Evolutionary conservation across 2,329 filamentous ascomycete genomes (phyloP).

Genomic region (Simplicillium sp.): DNA sequence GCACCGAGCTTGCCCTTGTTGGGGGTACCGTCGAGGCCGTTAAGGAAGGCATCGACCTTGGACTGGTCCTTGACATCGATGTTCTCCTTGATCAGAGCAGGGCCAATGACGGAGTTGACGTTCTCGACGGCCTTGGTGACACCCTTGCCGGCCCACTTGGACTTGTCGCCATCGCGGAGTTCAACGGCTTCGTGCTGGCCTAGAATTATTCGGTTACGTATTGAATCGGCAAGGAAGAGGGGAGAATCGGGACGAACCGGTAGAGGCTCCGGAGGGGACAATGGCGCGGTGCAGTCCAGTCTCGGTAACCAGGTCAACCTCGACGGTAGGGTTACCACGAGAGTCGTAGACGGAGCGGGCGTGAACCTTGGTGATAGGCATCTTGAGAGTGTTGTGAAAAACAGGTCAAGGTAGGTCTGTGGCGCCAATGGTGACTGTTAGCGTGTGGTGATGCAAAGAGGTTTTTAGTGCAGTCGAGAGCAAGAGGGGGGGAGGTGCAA

Average conservation of each 20-base stretch:
- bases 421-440: slow-evolving; percentile 1
- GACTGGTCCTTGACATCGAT: slow-evolving; percentile 82
- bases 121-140: slow-evolving; percentile 79
- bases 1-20: slow-evolving; percentile 86
- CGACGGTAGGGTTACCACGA: slow-evolving; percentile 94
- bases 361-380: slow-evolving; percentile 87
- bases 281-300: slow-evolving; percentile 95
- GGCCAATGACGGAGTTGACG: slow-evolving; percentile 73
- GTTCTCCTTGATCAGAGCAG: slow-evolving; percentile 72
- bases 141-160: slow-evolving; percentile 80
- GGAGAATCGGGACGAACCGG: slow-evolving; percentile 49
- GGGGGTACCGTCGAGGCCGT: slow-evolving; percentile 71
- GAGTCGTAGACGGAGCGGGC: slow-evolving; percentile 97
- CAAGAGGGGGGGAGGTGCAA: background rate
- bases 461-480: too few species aligned
- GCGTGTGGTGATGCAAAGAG: background rate
- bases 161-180: slow-evolving; percentile 83
- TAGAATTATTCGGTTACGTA: slow-evolving; percentile 27
- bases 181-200: slow-evolving; percentile 86
- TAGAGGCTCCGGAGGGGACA: slow-evolving; percentile 93
- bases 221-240: slow-evolving; percentile 11
- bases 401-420: slow-evolving; percentile 1
- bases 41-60: slow-evolving; percentile 76
- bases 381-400: slow-evolving; percentile 36
- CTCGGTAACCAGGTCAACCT: slow-evolving; percentile 95